Percentiles rank a stretch among this genome's conserved stretches.
Conservation (phyloP, 2,329 filamentous ascomycete genomes). For the Neurospora sp. region DNA sequence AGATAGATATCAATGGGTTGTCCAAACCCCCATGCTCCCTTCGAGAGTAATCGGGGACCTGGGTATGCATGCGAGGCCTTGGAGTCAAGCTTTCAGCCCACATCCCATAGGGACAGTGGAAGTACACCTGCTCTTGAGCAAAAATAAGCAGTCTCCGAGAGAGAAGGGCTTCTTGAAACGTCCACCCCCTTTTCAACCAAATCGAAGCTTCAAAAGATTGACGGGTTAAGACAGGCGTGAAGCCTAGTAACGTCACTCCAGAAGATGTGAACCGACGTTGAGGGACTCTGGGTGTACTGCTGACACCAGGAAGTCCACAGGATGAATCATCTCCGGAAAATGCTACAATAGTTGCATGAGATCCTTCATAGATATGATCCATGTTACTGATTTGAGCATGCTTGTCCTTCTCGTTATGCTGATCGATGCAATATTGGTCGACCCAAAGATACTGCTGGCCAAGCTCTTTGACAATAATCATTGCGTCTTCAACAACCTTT, state of each 20-base stretch:
- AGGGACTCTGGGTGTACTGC: fast-evolving
- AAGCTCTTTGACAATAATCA: slow-evolving; percentile 3
- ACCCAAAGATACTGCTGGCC: slow-evolving; percentile 13
- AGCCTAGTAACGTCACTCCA: background rate
- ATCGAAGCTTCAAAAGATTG: background rate
- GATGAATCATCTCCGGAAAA: background rate
- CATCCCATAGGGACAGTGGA: background rate
- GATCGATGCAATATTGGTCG: slow-evolving; percentile 14
- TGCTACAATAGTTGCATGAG: slow-evolving; percentile 6
- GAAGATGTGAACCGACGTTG: background rate
- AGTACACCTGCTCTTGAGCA: background rate
- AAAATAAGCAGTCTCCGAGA: slow-evolving; percentile 10
- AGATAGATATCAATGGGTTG: too few relatives aligned
- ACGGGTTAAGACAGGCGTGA: fast-evolving
- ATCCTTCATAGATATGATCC: slow-evolving; percentile 5
- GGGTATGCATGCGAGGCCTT: background rate
- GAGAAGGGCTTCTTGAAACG: slow-evolving; percentile 12
- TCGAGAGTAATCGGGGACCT: too few relatives aligned
- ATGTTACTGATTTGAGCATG: slow-evolving; percentile 5
- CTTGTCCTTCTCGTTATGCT: slow-evolving; percentile 9
- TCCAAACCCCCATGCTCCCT: too few relatives aligned
- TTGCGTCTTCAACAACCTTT: slow-evolving; percentile 6
- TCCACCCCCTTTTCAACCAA: slow-evolving; percentile 14
- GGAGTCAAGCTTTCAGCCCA: background rate
- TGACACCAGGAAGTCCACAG: background rate